phyloP scores from a whole-genome alignment of 805 yeast genomes.

The Teunomyces gatunensis region DNA sequence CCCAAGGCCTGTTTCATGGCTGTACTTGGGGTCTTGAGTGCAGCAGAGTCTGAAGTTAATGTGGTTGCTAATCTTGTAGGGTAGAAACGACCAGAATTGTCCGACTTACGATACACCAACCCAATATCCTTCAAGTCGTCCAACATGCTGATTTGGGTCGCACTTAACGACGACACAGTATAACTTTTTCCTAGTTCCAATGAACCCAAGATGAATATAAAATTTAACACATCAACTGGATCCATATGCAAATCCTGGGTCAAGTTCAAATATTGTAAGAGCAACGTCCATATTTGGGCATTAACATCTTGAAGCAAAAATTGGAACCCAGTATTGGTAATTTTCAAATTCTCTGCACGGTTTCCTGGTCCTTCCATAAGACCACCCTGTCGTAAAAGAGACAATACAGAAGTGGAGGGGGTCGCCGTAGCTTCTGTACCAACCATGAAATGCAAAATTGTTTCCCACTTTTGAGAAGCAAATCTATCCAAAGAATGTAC shows the following conservation, averaged over 20 bases:
- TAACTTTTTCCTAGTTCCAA: slow-evolving; percentile 88
- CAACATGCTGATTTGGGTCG: slow-evolving; percentile 81
- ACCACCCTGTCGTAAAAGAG: slow-evolving; percentile 73
- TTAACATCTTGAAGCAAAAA: slow-evolving; percentile 88
- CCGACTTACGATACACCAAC: slow-evolving; percentile 62
- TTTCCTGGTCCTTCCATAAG: slow-evolving; percentile 69
- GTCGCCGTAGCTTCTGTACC: slow-evolving; percentile 72
- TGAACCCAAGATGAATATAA: slow-evolving; percentile 90
- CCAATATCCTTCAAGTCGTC: slow-evolving; percentile 92
- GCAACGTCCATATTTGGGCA: slow-evolving; percentile 90
- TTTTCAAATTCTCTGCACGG: slow-evolving; percentile 47
- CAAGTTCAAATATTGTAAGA: slow-evolving; percentile 82
- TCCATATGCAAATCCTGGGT: slow-evolving; percentile 87
- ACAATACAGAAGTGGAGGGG: slow-evolving; percentile 82
- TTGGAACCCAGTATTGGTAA: slow-evolving; percentile 92
- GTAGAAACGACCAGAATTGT: slow-evolving; percentile 64
- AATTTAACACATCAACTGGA: slow-evolving; percentile 92
- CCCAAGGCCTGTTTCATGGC: slow-evolving; percentile 68
- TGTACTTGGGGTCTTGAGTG: slow-evolving; percentile 68
- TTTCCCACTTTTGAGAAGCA: slow-evolving; percentile 90
- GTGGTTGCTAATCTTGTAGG: slow-evolving; percentile 92
- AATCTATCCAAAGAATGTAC: slow-evolving; percentile 70
- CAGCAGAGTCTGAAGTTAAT: slow-evolving; percentile 77
- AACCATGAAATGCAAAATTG: slow-evolving; percentile 94
- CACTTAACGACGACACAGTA: slow-evolving; percentile 63